These are phyloP conservation scores for Nidula microcarpa DNA, from an alignment of 768 basidiomycete genomes.

Conservation along the genomic window DNA sequence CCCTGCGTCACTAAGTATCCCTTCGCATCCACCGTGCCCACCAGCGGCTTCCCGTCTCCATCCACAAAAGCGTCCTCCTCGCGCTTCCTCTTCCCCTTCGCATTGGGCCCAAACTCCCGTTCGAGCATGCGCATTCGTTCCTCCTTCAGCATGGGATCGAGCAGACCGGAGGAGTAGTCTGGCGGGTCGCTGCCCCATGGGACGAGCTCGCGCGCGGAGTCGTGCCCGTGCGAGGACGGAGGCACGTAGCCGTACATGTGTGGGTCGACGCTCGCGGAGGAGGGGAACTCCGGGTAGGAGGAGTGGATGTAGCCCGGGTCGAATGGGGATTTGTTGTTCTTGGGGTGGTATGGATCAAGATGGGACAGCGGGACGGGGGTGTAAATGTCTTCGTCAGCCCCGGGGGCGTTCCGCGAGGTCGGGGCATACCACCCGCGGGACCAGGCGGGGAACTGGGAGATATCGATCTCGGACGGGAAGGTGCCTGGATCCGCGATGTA, in stretches of 20 bases:
- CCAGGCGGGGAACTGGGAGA: constrained; percentile 62
- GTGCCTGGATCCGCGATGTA: constrained; percentile 13
- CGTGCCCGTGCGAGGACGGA: constrained; percentile 31
- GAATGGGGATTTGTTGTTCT: constrained; percentile 26
- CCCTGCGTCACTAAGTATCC: constrained; percentile 62
- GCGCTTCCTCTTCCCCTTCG: constrained; percentile 19
- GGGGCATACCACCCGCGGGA: constrained; percentile 56
- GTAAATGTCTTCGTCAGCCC: constrained; percentile 21
- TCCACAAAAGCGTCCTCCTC: constrained; percentile 28
- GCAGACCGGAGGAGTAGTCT: constrained; percentile 30
- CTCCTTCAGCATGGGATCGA: constrained; percentile 56
- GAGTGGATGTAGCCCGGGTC: constrained; percentile 29
- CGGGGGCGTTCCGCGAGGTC: constrained; percentile 23
- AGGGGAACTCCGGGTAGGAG: constrained; percentile 12
- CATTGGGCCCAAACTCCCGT: constrained; percentile 50
- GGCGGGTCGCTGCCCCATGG: constrained; percentile 53
- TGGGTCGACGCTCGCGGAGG: constrained; percentile 25
- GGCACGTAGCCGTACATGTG: constrained; percentile 21
- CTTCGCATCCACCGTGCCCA: constrained; percentile 57
- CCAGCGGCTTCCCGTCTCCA: constrained; percentile 43
- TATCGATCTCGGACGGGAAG: constrained; percentile 47
- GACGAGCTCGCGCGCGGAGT: constrained; percentile 40
- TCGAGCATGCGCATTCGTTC: constrained; percentile 72
- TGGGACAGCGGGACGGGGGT: constrained; percentile 12
- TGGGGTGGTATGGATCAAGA: constrained; percentile 20